Evolutionary conservation across 768 basidiomycete genomes (phyloP), one percentile per base, ranked within the genome.

Genomic region (Chalciporus pseudorubinellus): DNA sequence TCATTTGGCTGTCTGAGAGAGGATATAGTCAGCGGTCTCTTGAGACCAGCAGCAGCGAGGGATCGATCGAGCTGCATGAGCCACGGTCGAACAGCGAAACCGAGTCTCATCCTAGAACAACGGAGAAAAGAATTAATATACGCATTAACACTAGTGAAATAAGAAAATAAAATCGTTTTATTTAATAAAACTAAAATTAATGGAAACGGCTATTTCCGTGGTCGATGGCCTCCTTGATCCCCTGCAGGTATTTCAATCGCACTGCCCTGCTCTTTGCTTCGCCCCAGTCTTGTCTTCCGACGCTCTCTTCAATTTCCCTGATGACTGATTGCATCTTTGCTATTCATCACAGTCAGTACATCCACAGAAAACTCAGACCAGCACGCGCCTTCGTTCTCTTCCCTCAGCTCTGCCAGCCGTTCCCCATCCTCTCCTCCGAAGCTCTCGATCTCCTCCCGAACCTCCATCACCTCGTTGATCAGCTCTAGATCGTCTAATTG

Each of bases 391-490:
- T 78, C 60, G 64, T 88, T 93, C 14, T 73, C 71, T 16, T 74
- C 70, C 41, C 74, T 63, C 20, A 95, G 67, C 7, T 53, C 48
- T n/a, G 75, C 71, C 3, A 92, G 77, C 12, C 77, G 75, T 3
- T 73, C 72, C 38, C 62, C 59, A 19, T 77, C 75, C 3, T 71
- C 70, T 2, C 85, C 81, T 4, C 79, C 46, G 26, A 65, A 52
- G 20, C 8, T 79, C 51, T 94, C 90, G 33, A 97, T 77, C 28
- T 76, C 77, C 67, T 95, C 92, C 43, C 92, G 72, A 8, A 76
- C 78, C 56, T 91, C 84, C 81, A 97, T 84, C 36, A 95, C 79
- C 57, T 89, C 81, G 58, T 76, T 74, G 57, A 98, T 79, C 51
- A 95, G 79, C 40, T 71, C 79, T 40, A 80, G 70, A 59, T 95